Conservation (phyloP, 495 filamentous ascomycete genomes). For the Lasiosphaeria miniovina region DNA sequence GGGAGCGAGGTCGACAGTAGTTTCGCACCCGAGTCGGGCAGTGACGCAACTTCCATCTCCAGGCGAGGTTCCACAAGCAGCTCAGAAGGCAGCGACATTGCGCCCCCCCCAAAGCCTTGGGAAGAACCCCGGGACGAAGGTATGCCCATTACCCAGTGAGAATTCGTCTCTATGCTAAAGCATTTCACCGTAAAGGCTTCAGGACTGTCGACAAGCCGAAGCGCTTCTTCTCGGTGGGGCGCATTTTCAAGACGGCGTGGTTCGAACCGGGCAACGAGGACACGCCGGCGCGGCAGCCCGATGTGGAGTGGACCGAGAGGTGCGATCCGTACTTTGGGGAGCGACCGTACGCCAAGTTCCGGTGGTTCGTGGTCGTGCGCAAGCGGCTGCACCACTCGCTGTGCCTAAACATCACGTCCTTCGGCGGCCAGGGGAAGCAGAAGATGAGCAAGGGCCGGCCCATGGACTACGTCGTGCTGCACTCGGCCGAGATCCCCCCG, state of each 20-base stretch:
- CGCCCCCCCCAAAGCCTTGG: no score
- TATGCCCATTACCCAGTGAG: no score
- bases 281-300: conserved; percentile 5
- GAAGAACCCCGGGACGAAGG: no score
- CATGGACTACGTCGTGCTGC: conserved; percentile 29
- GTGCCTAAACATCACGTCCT: conserved; percentile 34
- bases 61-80: no score
- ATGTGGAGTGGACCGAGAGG: conserved; percentile 17
- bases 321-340: conserved; percentile 20
- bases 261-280: conserved; percentile 26
- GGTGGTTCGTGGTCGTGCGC: conserved; percentile 35
- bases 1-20: no score
- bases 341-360: conserved; percentile 24
- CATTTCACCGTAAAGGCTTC: conserved; percentile 13
- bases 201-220: conserved; percentile 30
- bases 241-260: conserved; percentile 36
- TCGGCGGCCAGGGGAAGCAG: conserved; percentile 5
- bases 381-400: conserved; percentile 28
- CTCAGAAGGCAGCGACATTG: no score
- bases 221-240: conserved; percentile 40
- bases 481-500: conserved; percentile 20
- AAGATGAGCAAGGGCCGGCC: conserved; percentile 9
- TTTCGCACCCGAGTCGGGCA: no score
- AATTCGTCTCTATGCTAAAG: background rate
- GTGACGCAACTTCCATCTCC: no score